phyloP scores from a whole-genome alignment of 2,329 filamentous ascomycete genomes.

The Cercospora berteroae region DNA sequence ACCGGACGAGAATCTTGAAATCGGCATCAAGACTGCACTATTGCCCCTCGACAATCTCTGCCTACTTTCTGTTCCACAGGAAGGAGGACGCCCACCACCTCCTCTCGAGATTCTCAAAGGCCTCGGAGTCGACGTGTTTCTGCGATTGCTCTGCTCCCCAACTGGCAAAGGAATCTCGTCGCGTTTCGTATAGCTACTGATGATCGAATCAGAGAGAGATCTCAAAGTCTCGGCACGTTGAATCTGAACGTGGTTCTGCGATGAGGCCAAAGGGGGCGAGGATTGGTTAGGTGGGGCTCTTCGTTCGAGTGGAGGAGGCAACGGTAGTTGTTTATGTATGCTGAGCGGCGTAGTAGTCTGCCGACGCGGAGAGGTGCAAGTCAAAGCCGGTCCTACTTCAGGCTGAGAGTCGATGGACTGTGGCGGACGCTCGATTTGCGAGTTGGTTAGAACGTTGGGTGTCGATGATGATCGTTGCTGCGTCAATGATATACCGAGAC shows the following conservation, averaged over 20 bases:
- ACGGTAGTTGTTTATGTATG: constrained; percentile 30
- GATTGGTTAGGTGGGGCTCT: constrained; percentile 10
- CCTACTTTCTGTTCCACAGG: background rate
- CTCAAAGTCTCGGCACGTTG: constrained; percentile 31
- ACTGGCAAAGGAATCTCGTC: background rate
- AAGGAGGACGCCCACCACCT: background rate
- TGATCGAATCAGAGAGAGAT: constrained; percentile 36
- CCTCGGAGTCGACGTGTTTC: background rate
- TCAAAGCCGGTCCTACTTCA: too few relatives aligned
- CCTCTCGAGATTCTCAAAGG: background rate
- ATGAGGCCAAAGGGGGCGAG: background rate
- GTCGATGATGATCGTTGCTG: background rate
- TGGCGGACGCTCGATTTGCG: background rate
- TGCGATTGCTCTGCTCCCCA: background rate
- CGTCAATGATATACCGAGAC: background rate
- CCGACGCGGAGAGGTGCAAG: constrained; percentile 3
- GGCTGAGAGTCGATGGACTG: background rate
- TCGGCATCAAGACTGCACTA: background rate
- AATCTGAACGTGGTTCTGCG: constrained; percentile 1
- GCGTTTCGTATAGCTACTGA: constrained; percentile 34
- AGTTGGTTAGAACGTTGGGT: background rate
- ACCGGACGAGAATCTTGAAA: background rate
- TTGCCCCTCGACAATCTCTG: background rate
- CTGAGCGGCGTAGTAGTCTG: constrained; percentile 15
- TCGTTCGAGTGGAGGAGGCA: constrained; percentile 21